Evolutionary conservation across 2,329 filamentous ascomycete genomes (phyloP), one percentile per base, ranked within the genome.

Genomic region (Aureobasidium leucospermi): DNA sequence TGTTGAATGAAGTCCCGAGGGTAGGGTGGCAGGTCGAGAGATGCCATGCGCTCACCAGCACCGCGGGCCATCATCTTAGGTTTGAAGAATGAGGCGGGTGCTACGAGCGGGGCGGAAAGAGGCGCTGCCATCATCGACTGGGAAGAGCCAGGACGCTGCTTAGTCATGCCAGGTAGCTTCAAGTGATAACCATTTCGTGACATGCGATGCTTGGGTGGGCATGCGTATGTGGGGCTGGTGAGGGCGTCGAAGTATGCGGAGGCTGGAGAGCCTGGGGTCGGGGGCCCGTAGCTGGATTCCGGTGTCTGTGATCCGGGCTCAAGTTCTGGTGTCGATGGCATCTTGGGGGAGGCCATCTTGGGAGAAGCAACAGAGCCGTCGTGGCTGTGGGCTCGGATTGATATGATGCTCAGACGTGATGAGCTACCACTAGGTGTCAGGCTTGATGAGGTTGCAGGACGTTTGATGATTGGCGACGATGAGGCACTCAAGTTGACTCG

Each of bases 171-270:
- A 11, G 56, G 45, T 3, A 59, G 29, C 36, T 45, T 51, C 9
- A 59, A 31, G 10, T 43, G 56, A 28, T 59, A 49, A 3, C 31
- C 41, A 15, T 43, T 58, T 3, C 55, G 55, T 6, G 51, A 55
- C 51, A 58, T 43, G 32, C 55, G 55, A 41, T 42, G 31, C 34
- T 47, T 47, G 9, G 55, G 43, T 16, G 48, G 48, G 42, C 38
- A 43, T 9, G 55, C 23, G n/a, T 39, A 53, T 43, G 28, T 29
- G 15, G 45, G 57, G 29, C 34, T 41, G 31, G 48, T 49, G 19
- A 51, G 46, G 11, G 43, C 42, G 16, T 59, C 56, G 10, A 59
- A 53, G 58, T 49, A 59, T 9, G 41, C 48, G 2, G 58, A 52
- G 19, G 31, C 39, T 36, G 58, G 58, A 15, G 47, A 45, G 10